These are phyloP conservation scores for Cryptosporidium sp. DNA, from an alignment of 169 alveolate genomes.

Conservation along the genomic window DNA sequence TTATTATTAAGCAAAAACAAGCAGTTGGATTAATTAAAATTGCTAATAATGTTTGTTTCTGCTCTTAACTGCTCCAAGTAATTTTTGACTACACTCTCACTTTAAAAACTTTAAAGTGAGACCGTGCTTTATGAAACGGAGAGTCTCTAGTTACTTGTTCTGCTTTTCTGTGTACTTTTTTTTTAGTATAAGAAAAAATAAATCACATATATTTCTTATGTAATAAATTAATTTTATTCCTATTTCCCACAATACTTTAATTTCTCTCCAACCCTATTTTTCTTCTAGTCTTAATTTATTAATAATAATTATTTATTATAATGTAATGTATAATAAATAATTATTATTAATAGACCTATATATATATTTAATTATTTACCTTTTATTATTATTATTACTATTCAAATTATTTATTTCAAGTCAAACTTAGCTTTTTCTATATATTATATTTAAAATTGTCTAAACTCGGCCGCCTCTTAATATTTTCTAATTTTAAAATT, in stretches of 20 bases:
- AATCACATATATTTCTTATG: slow-evolving; percentile 17
- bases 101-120: background rate
- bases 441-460: background rate
- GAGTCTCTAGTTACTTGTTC: slow-evolving; percentile 32
- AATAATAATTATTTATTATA: background rate
- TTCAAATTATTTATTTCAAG: background rate
- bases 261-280: background rate
- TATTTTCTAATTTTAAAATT: background rate
- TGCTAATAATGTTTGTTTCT: background rate
- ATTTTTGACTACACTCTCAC: slow-evolving; percentile 18
- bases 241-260: slow-evolving; percentile 20
- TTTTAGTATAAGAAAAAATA: background rate
- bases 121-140: slow-evolving; percentile 14
- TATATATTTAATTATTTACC: background rate
- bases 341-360: background rate
- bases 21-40: background rate
- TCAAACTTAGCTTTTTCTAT: background rate
- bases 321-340: too few species aligned
- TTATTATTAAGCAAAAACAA: background rate
- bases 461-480: slow-evolving; percentile 11
- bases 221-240: background rate
- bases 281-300: background rate
- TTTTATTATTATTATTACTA: background rate
- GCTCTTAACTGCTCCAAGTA: slow-evolving; percentile 18
- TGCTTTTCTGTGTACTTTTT: background rate